phyloP scores from a whole-genome alignment of 164 flowering plant genomes.

The Kingdonia uniflora region DNA sequence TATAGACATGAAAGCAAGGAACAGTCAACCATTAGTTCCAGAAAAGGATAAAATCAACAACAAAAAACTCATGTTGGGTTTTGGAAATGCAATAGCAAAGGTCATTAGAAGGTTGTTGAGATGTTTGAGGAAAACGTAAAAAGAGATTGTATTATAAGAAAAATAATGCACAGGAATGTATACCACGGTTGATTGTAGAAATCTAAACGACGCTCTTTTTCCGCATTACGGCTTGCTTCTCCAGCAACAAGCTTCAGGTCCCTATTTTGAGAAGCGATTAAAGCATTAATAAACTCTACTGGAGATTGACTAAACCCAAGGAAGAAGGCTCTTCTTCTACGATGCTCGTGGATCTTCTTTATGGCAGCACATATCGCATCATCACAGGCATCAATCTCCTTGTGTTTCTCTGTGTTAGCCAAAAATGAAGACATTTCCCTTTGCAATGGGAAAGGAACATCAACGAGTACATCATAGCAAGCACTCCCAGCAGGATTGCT shows the following conservation, averaged over 20 bases:
- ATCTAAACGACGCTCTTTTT: conserved; percentile 60
- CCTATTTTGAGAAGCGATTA: conserved; percentile 74
- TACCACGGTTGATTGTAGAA: conserved; percentile 86
- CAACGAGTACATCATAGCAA: conserved; percentile 76
- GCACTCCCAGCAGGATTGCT: conserved; percentile 56
- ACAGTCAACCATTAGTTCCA: too few relatives aligned
- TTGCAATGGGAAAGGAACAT: conserved; percentile 57
- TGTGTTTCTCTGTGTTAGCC: conserved; percentile 41
- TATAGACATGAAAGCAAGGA: too few relatives aligned
- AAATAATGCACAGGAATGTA: conserved; percentile 5
- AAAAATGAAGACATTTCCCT: conserved; percentile 60
- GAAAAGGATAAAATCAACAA: too few relatives aligned
- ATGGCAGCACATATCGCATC: conserved; percentile 54
- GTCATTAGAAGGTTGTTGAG: not conserved
- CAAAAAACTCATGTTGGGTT: not conserved
- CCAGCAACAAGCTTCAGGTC: conserved; percentile 78
- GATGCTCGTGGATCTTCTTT: conserved; percentile 73
- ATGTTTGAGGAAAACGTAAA: too few relatives aligned
- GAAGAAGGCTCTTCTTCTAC: conserved; percentile 66
- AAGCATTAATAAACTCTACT: conserved; percentile 72
- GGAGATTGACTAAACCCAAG: conserved; percentile 92
- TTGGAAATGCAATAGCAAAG: not conserved
- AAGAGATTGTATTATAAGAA: not conserved
- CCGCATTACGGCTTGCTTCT: conserved; percentile 52
- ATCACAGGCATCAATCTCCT: conserved; percentile 72